Evolutionary conservation across 768 basidiomycete genomes (phyloP), one percentile per base, ranked within the genome.

Genomic region (Mycena sanguinolenta): DNA sequence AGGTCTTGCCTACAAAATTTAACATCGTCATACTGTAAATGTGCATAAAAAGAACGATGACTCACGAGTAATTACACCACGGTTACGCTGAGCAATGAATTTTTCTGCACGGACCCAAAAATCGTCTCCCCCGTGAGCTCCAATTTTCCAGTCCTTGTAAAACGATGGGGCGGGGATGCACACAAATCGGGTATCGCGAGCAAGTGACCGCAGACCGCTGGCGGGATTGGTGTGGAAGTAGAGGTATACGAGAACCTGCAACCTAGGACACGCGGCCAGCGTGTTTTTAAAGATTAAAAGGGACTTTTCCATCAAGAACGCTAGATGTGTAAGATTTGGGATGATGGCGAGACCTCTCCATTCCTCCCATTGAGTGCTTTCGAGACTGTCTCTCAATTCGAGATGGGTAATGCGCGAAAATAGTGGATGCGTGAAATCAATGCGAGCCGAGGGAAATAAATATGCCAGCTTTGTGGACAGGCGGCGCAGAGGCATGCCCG

Each of bases 361-460:
- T 16, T 57, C 50, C 2, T 63, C 62, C 61, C 61, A 52, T 23
- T 12, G 6, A 30, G 25, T 9, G 19, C n/a, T 25, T 4, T 34
- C 16, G 9, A 57, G 19, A 21, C 7, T n/a, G 19, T 46, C 63
- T 28, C 19, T n/a, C n/a, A 65, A 23, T 42, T 44, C 36, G 21
- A 65, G 54, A 39, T 65, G 54, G 13, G 63, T 65, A 5, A 65
- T 30, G 44, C 32, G 32, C 12, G 54, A 19, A 21, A 65, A 65
- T 17, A 65, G 54, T 14, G 63, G 42, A 27, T 65, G 63, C 4
- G 14, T 44, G 14, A 65, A 65, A n/a, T 65, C 30, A 27, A 65
- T 28, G 25, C 16, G 17, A 9, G 38, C n/a, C 3, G 39, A 6
- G 34, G 25, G 32, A 27, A 65, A 65, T 3, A 57, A n/a, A 16